Base-by-base conservation (phyloP, 2,329 filamentous ascomycete genomes). In the Penicillium sp. region DNA sequence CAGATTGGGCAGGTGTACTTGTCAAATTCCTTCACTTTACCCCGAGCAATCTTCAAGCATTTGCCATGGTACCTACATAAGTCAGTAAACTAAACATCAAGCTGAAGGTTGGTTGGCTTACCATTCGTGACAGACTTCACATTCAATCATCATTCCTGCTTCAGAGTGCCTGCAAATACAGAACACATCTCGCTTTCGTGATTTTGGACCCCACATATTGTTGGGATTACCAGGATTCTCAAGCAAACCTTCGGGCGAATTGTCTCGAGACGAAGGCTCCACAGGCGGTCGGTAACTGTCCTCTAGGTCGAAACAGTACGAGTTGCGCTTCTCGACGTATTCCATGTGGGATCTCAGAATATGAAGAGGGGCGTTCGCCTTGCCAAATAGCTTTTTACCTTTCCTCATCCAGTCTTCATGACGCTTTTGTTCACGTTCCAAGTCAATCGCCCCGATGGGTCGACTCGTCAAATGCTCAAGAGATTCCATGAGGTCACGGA, bases 391-490 rank as follows among this genome's bases (percentile, higher is more conserved):
- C 72, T 97, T 97, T 77, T 99, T 99, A 48, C 94, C 94, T 67
- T 91, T 91, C 31, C 94, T 85, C 93, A 99, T 99, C 94, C 94
- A 99, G 72, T 99, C 94, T 71, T 99, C 94, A 63, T 97, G 94
- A 8, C 90, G 86, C 70, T 94, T 96, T 62, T 94, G 89, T 72
- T 97, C 91, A 61, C 91, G 92, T 69, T 99, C 94, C 5, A 99
- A 83, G 67, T 99, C 94, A 33, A 95, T 83, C 0, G 93, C 96
- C 2, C 94, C 94, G 38, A 84, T 84, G 0, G 94, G 94, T 69
- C 97, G 97, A 60, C 91, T 96, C 66, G 96, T 96, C 10, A 97
- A 82, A 50, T 94, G 90, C 55, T 91, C 89, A 12, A 99, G 77
- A 58, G 88, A 88, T 67, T 92, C 90, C 79, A 94, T 90, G 10